phyloP scores from a whole-genome alignment of 208 protist genomes.

The Wallacemonas sp. region DNA sequence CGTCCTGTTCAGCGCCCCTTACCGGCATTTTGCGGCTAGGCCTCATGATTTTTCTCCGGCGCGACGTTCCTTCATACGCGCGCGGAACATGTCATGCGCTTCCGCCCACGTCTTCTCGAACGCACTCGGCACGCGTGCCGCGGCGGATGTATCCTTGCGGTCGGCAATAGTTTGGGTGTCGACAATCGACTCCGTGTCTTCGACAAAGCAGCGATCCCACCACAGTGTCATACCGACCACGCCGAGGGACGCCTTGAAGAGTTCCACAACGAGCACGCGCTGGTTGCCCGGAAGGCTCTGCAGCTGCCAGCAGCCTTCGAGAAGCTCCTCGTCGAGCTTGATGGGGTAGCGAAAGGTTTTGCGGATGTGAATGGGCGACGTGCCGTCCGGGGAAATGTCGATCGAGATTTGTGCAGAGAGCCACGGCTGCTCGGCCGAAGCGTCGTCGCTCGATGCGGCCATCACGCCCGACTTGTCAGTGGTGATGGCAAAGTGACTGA shows the following conservation, averaged over 20 bases:
- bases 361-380: conserved; percentile 9
- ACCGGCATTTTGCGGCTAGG: too few species aligned
- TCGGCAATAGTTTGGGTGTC: conserved; percentile 51
- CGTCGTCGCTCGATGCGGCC: neutral
- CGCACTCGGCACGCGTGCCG: conserved; percentile 11
- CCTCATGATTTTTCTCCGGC: neutral
- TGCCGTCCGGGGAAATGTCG: neutral
- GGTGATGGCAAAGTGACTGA: conserved; percentile 43
- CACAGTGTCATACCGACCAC: conserved; percentile 57
- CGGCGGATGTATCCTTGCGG: conserved; percentile 26
- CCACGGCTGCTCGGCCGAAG: conserved; percentile 14
- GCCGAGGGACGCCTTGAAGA: conserved; percentile 69
- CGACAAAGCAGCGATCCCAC: conserved; percentile 76
- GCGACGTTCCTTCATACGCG: conserved; percentile 41
- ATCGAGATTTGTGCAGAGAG: neutral
- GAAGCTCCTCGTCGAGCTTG: conserved; percentile 54
- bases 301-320: conserved; percentile 82
- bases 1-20: too few species aligned
- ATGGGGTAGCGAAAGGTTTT: conserved; percentile 62
- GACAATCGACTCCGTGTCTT: conserved; percentile 49
- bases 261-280: conserved; percentile 65
- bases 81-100: conserved; percentile 69
- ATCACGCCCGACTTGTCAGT: neutral
- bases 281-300: conserved; percentile 44
- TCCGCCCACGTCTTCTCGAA: conserved; percentile 68